Conservation (phyloP, 805 yeast genomes). For the Lipomyces spencermartinsiae region DNA sequence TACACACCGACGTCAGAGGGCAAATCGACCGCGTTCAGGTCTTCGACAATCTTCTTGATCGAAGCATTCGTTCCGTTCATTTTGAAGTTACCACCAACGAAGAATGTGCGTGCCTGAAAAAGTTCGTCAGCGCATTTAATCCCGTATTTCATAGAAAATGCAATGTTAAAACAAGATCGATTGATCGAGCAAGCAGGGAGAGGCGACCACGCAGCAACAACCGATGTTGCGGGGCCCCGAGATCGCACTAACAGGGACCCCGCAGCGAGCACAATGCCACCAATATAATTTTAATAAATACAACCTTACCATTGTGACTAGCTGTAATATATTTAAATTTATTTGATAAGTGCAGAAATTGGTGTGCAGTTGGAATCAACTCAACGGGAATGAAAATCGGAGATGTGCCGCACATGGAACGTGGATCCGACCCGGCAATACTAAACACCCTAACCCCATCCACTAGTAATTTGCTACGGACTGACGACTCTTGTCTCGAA, state of each 20-base stretch:
- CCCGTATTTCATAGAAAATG: not conserved
- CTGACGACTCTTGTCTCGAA: too few species aligned
- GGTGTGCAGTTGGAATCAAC: not conserved
- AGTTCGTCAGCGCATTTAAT: not conserved
- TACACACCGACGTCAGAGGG: constrained; percentile 67
- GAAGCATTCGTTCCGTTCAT: constrained; percentile 94
- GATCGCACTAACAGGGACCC: not conserved
- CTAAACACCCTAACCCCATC: not conserved
- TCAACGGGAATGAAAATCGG: not conserved
- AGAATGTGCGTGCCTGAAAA: constrained; percentile 79
- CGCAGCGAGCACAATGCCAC: not conserved
- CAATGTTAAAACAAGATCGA: not conserved
- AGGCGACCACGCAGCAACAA: too few species aligned
- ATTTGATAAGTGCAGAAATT: not conserved
- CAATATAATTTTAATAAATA: not conserved
- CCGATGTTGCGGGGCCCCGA: not conserved
- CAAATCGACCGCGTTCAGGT: constrained; percentile 78
- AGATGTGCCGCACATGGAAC: not conserved
- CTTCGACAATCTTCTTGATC: constrained; percentile 80
- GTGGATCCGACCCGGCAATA: not conserved
- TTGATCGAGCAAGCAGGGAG: not conserved
- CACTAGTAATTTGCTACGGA: not conserved
- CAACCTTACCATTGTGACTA: not conserved
- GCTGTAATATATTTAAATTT: not conserved
- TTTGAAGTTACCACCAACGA: constrained; percentile 99